Base-by-base conservation (phyloP, 306 rosid genomes). In the Sophora flavescens region DNA sequence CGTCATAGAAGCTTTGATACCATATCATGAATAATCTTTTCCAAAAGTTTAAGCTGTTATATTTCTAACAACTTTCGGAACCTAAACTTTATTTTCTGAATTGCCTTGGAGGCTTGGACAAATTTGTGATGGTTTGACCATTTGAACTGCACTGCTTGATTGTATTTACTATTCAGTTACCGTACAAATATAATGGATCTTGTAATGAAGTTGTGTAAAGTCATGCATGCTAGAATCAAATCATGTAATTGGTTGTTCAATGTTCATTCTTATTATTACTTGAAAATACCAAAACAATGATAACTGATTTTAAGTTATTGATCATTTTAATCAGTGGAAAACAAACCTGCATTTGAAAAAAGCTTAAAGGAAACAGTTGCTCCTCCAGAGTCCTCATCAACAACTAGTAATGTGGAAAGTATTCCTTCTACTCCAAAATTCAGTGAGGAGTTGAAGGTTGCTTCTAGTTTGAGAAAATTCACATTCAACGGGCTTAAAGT, bases 391-490 rank as follows among this genome's bases (percentile, higher is more conserved):
- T 88, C 96, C 66, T 85, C 97, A 10, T 84, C 92, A 14, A 82
- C 90, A 18, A 83, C 89, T 62, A 91, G 94, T 74, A 86, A 88
- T 76, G 89, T 74, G 0, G 99, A 91, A 75, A 89, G 99, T 78
- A 78, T 82, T 56, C 75, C 91, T 35, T 86, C 96, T 59, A 90
- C 97, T 6, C 91, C 96, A 9, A 84, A 84, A 79, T 80, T 87
- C 72, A 95, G 99, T n/a, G 97, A 91, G 79, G 99, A 92, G 52
- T 87, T 92, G 87, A 95, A 88, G 90, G 89, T 91, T 72, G 87
- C 99, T 80, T 92, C 97, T 54, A 87, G 91, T 82, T 90, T 95
- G 56, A 88, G 97, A 80, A 95, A 91, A 82, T 95, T 95, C 88
- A 88, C 92, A 63, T 95, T 95, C 83, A 92, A 86, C 22, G 97